These are phyloP conservation scores for Solanum sitiens DNA, from an alignment of 257 asterid species.

Conservation along the genomic window DNA sequence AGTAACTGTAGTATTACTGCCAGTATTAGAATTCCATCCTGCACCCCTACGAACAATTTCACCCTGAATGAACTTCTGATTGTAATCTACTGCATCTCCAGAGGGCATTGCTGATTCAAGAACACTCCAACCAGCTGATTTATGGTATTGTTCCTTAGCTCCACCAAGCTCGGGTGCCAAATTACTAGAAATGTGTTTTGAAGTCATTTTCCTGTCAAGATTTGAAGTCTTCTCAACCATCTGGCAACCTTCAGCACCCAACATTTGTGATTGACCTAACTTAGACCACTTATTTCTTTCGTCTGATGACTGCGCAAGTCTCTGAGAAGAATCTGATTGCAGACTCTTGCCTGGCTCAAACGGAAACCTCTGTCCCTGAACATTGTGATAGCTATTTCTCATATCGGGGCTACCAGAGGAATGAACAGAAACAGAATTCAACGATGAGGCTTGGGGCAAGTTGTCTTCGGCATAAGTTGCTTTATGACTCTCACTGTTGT, in stretches of 20 bases:
- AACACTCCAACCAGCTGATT: conserved; percentile 45
- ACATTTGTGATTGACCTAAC: conserved; percentile 13
- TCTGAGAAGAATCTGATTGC: conserved; percentile 30
- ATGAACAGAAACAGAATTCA: conserved; percentile 24
- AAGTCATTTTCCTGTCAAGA: conserved; percentile 24
- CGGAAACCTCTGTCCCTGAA: conserved; percentile 25
- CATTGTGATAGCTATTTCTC: conserved; percentile 20
- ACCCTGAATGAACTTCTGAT: conserved; percentile 32
- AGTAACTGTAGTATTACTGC: conserved; percentile 22
- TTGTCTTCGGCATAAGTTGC: conserved; percentile 14
- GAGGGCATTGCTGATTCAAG: conserved; percentile 25
- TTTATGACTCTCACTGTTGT: conserved; percentile 28
- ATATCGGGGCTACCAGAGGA: conserved; percentile 10
- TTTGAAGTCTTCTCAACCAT: conserved; percentile 26
- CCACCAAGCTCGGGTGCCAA: conserved; percentile 31
- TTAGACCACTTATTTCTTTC: conserved; percentile 37
- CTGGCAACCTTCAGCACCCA: conserved; percentile 28
- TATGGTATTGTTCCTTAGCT: conserved; percentile 16
- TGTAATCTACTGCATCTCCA: conserved; percentile 30
- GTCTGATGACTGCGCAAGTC: conserved; percentile 19
- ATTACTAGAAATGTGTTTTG: conserved; percentile 12
- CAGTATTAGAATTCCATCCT: conserved; percentile 40
- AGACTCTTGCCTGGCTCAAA: conserved; percentile 20
- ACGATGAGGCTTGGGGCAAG: conserved; percentile 19
- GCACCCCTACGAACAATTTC: conserved; percentile 19